phyloP scores from a whole-genome alignment of 345 rosid genomes.

The Clausena lansium region DNA sequence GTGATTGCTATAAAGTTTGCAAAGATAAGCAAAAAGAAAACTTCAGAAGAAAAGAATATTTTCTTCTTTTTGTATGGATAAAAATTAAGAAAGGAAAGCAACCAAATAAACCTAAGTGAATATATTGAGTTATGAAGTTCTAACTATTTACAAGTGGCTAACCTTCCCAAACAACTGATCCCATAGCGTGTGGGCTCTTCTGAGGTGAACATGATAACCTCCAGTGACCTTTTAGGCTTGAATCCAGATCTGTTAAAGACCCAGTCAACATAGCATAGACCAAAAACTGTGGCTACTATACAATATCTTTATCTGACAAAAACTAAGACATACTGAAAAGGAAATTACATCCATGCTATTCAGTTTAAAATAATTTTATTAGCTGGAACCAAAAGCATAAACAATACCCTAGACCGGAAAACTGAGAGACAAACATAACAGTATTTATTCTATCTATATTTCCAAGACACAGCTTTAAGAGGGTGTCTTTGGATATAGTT shows the following conservation, averaged over 20 bases:
- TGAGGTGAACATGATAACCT: slow-evolving; percentile 82
- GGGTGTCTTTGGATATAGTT: neutral
- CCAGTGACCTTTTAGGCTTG: slow-evolving; percentile 83
- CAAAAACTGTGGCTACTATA: neutral
- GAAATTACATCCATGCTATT: neutral
- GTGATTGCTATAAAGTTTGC: neutral
- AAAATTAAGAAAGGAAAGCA: neutral
- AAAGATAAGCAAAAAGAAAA: slow-evolving; percentile 3
- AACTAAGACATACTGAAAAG: slow-evolving; percentile 6
- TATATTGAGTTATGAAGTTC: neutral
- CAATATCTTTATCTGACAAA: neutral
- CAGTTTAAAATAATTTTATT: neutral
- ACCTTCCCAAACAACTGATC: slow-evolving; percentile 98
- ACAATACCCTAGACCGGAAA: neutral
- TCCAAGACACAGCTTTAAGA: neutral
- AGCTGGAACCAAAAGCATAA: neutral
- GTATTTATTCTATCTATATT: neutral
- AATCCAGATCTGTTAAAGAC: slow-evolving; percentile 61
- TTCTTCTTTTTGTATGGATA: neutral
- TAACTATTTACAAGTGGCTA: neutral
- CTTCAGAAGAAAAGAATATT: neutral
- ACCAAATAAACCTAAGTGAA: neutral
- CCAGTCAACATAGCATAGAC: slow-evolving; percentile 16
- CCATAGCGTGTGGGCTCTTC: slow-evolving; percentile 98
- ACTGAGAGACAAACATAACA: neutral